phyloP scores from a whole-genome alignment of 2,329 filamentous ascomycete species.

The Ascochyta clinopodiicola region DNA sequence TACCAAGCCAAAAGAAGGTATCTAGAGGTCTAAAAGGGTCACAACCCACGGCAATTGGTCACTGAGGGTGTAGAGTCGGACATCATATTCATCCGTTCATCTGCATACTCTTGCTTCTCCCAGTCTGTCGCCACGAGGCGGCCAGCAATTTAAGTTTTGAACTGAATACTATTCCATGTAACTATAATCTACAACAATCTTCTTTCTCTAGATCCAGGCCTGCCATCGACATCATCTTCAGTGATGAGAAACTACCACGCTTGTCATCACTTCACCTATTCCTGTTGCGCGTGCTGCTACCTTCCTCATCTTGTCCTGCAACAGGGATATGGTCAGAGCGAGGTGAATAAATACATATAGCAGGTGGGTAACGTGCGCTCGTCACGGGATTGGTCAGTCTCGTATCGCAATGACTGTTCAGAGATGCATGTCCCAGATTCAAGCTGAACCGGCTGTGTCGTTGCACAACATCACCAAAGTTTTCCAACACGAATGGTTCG shows the following conservation, averaged over 20 bases:
- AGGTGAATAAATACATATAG: too few relatives aligned
- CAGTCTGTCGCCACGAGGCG: background rate
- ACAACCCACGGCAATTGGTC: background rate
- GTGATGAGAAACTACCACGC: too few relatives aligned
- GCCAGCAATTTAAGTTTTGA: background rate
- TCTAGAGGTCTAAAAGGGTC: background rate
- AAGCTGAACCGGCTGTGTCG: too few relatives aligned
- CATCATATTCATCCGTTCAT: background rate
- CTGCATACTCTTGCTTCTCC: background rate
- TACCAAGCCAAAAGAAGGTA: background rate
- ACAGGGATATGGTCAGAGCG: too few relatives aligned
- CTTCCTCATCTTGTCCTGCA: too few relatives aligned
- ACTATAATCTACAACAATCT: background rate
- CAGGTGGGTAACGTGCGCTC: too few relatives aligned
- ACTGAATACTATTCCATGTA: constrained; percentile 1
- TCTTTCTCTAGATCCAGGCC: background rate
- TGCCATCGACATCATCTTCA: constrained; percentile 4
- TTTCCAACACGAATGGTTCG: background rate
- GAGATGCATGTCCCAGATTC: too few relatives aligned
- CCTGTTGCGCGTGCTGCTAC: too few relatives aligned
- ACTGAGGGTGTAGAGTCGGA: background rate
- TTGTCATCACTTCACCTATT: too few relatives aligned
- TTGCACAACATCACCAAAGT: too few relatives aligned
- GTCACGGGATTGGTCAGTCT: too few relatives aligned
- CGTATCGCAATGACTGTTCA: too few relatives aligned